Evolutionary conservation across 805 yeast genomes (phyloP).

Genomic region (Middelhovenomyces tepae): DNA sequence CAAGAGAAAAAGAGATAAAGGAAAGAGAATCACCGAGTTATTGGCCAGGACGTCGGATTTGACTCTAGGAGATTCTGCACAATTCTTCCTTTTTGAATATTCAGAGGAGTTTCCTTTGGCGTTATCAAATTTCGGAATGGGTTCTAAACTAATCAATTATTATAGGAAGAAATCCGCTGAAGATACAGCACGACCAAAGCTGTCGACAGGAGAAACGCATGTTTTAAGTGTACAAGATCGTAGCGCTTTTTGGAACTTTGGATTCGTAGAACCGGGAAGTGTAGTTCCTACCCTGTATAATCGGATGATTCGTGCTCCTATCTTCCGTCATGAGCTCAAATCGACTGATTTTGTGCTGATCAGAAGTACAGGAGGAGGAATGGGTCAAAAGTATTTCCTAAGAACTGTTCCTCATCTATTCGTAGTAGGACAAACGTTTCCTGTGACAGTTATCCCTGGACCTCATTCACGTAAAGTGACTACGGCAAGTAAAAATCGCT

Average conservation of each 20-base stretch:
- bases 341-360: constrained; percentile 76
- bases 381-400: constrained; percentile 58
- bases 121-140: constrained; percentile 89
- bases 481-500: constrained; percentile 79
- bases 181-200: constrained; percentile 79
- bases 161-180: constrained; percentile 77
- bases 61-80: constrained; percentile 75
- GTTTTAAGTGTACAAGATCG: constrained; percentile 94
- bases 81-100: constrained; percentile 73
- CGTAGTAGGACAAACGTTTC: constrained; percentile 86
- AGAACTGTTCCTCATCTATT: constrained; percentile 64
- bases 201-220: constrained; percentile 87
- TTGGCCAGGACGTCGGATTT: constrained; percentile 65
- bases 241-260: constrained; percentile 98
- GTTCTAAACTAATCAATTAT: constrained; percentile 84
- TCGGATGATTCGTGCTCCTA: constrained; percentile 85
- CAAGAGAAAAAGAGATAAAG: constrained; percentile 83
- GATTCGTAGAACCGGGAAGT: constrained; percentile 90
- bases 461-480: constrained; percentile 96
- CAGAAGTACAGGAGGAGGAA: constrained; percentile 70
- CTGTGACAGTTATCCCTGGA: constrained; percentile 92
- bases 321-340: constrained; percentile 74
- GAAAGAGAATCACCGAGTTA: constrained; percentile 67
- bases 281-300: constrained; percentile 91
- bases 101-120: constrained; percentile 82